Percentiles rank a stretch among this genome's conserved stretches.
Evolutionary conservation across 192 early-diverging fungal genomes (phyloP).

Genomic region (Umbelopsis ramanniana): DNA sequence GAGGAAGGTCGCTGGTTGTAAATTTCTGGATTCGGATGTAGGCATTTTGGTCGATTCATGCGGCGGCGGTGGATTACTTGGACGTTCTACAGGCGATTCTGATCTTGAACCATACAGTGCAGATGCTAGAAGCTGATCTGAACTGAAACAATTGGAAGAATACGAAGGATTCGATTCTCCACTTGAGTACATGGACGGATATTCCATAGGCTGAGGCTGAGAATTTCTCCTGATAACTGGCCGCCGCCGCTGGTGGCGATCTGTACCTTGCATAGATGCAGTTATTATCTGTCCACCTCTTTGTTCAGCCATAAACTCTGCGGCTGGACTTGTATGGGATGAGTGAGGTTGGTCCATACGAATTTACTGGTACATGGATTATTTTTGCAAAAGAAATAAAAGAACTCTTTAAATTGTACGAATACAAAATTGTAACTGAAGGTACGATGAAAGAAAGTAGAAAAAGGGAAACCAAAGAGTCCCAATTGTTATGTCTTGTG

Average conservation of each 20-base stretch:
- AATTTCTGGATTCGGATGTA: neutral
- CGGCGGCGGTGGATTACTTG: constrained; percentile 1
- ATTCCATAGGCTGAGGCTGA: neutral
- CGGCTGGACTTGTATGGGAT: neutral
- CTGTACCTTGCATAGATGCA: neutral
- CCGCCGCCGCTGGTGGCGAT: neutral
- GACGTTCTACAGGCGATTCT: constrained; percentile 1
- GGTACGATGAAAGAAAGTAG: neutral
- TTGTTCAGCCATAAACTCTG: neutral
- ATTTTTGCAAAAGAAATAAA: neutral
- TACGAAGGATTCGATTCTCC: constrained; percentile 15
- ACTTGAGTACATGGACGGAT: constrained; percentile 1
- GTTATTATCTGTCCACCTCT: neutral
- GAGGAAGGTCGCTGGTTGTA: neutral
- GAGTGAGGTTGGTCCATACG: neutral
- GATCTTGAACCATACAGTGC: constrained; percentile 5
- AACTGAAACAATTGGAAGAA: constrained; percentile 7
- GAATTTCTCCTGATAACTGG: neutral
- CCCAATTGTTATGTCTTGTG: neutral
- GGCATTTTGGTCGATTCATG: neutral
- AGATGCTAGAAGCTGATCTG: constrained; percentile 5
- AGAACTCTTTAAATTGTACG: neutral
- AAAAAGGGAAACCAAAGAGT: neutral
- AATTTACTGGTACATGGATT: neutral
- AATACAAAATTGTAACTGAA: neutral